Evolutionary conservation across 305 asterid species (phyloP), one percentile per base, ranked within the genome.

Genomic region (Rubia balearica): DNA sequence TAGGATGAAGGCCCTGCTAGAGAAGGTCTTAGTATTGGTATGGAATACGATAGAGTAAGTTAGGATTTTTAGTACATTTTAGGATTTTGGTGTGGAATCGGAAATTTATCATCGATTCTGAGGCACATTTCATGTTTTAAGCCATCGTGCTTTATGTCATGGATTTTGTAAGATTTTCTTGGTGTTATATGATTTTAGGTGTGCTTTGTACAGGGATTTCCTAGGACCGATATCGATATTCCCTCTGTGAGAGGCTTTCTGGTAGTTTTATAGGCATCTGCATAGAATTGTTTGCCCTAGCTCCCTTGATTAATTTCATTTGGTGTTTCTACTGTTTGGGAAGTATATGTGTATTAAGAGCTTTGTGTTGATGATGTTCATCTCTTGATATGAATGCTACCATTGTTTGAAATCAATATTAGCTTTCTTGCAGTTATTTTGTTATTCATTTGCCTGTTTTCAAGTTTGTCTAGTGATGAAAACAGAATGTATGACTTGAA

Each of bases 151-250:
- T 51, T 17, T 51, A 7, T 51, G 59, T 51, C 22, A 51, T 33
- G 19, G 19, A 5, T 48, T 48, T 51, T 51, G 24, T 51, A 17
- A 5, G 14, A 2, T 7, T 0, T 51, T 16, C 2, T 51, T 51
- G 22, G 19, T 57, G 33, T 19, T 57, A 7, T 16, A 57, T 57
- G 62, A 57, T 57, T 57, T 57, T 57, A 42, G 36, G 46, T 65
- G 9, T n/a, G 55, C 9, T 42, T 70, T 49, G 36, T 74, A 78
- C 89, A 94, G 99, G 97, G 99, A 16, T 91, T 94, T 79, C 99
- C 97, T 21, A 87, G 97, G 86, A 57, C 87, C 3, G 97, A 91
- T 76, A 86, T 94, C 70, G 99, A 91, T 79, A 81, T 94, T 71
- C 88, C 84, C 3, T 55, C 81, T 12, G 96, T 91, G 51, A 78